Base-by-base conservation (phyloP, 345 rosid genomes). In the Stellera chamaejasme region DNA sequence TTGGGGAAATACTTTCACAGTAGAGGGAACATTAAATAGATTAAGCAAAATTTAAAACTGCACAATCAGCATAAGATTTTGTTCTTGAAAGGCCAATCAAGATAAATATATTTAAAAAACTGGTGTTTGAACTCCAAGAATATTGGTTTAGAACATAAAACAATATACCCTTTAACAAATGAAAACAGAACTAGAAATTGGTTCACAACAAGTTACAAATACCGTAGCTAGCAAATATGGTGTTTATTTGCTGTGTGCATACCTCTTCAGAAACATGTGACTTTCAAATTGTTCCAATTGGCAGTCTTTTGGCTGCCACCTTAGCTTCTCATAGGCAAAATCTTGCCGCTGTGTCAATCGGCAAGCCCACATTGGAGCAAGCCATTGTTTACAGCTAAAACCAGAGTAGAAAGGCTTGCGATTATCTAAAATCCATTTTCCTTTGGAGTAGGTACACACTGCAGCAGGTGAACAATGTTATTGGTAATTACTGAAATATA, bases 261-360 rank as follows among this genome's bases (percentile, higher is more conserved):
- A 84, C 96, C 88, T 83, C 63, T 10, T 74, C 63, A 91, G 71
- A 77, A 91, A 87, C 11, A 72, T 67, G 64, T 77, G 74, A 45
- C 73, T 66, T 19, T 82, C 86, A 68, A 85, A 91, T 55, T 78
- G 80, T 23, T 74, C 76, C 77, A 79, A 74, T 56, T 80, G 69
- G 64, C 95, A 91, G 72, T 82, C 70, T 45, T 80, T 58, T 15
- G 96, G 92, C 67, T 80, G 90, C 92, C 98, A 91, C 14, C 86
- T 72, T 54, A 76, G 82, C 65, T 76, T 60, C 64, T 91, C 98
- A 0, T 72, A 91, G 2, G 95, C 78, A 64, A 88, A 91, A 54
- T 85, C 95, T 3, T 75, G 72, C 11, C 94, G 72, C 23, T 74
- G 73, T 26, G 74, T 81, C 23, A 75, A 61, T 66, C 88, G 70